Evolutionary conservation across 208 protist species (phyloP).

Genomic region (Leishmania tropica): DNA sequence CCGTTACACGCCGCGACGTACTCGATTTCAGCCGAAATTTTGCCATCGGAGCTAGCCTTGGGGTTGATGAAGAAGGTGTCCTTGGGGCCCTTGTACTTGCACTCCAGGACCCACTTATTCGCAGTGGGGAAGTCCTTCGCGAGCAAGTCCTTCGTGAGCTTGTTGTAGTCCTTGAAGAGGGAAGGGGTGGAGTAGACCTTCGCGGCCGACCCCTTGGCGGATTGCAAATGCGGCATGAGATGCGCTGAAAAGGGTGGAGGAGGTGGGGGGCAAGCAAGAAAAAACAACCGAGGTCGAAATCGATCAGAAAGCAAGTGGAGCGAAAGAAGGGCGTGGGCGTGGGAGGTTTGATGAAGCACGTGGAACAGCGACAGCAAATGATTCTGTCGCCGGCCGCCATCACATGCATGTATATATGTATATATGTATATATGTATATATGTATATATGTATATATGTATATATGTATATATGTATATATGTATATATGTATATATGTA

Average conservation of each 20-base stretch:
- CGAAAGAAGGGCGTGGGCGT: neutral
- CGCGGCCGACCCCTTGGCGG: constrained; percentile 4
- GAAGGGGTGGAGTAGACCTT: constrained; percentile 28
- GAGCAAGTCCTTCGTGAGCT: constrained; percentile 77
- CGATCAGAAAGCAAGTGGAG: neutral
- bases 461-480: neutral
- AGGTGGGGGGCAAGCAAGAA: neutral
- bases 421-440: neutral
- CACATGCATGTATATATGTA: neutral
- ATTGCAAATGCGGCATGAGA: constrained; percentile 1
- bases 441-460: neutral
- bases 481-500: neutral
- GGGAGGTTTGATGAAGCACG: neutral
- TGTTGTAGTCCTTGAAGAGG: constrained; percentile 85
- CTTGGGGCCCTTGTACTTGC: constrained; percentile 75
- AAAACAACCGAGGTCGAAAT: neutral
- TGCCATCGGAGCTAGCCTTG: constrained; percentile 33
- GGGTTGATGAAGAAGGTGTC: constrained; percentile 70
- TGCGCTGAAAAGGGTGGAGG: neutral
- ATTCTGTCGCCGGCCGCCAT: neutral
- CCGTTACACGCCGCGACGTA: constrained; percentile 51
- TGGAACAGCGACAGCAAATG: neutral
- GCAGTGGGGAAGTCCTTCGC: constrained; percentile 65
- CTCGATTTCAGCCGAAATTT: constrained; percentile 67
- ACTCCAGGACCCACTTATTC: constrained; percentile 70